These are phyloP conservation scores for Nothomitra cinnamomea DNA, from an alignment of 2,329 filamentous ascomycete species.

Conservation along the genomic window DNA sequence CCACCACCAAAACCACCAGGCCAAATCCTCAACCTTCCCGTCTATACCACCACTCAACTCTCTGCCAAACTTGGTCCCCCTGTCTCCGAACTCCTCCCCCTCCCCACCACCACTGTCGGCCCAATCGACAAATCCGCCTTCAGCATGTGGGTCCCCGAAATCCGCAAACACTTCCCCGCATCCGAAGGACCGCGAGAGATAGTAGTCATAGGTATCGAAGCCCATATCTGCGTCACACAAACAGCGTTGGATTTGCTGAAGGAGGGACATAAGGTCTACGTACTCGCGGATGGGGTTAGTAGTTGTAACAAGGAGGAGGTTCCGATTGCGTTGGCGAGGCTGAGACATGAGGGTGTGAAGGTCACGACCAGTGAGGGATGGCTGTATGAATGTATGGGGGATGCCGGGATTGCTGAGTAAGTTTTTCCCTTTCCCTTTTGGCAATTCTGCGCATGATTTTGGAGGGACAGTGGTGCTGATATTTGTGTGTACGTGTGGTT, in stretches of 20 bases:
- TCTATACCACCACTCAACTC: slow-evolving; percentile 78
- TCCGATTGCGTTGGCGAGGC: slow-evolving; percentile 54
- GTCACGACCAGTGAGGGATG: slow-evolving; percentile 82
- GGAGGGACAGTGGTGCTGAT: slow-evolving; percentile 1
- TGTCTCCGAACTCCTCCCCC: slow-evolving; percentile 45
- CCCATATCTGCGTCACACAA: slow-evolving; percentile 88
- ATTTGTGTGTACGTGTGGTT: slow-evolving; percentile 3
- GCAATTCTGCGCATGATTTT: neutral
- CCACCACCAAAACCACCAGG: slow-evolving; percentile 39
- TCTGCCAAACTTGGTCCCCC: slow-evolving; percentile 61
- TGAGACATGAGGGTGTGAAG: slow-evolving; percentile 58
- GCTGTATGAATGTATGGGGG: slow-evolving; percentile 77
- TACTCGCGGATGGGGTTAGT: slow-evolving; percentile 78
- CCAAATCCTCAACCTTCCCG: slow-evolving; percentile 52
- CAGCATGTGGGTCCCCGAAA: slow-evolving; percentile 64
- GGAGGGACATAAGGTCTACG: slow-evolving; percentile 64
- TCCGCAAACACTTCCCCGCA: slow-evolving; percentile 28
- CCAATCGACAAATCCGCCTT: slow-evolving; percentile 78
- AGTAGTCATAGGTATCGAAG: slow-evolving; percentile 79
- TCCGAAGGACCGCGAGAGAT: slow-evolving; percentile 35
- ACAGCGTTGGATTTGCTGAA: slow-evolving; percentile 67
- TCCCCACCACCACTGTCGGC: slow-evolving; percentile 33
- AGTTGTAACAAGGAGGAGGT: slow-evolving; percentile 76
- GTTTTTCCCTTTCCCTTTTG: neutral
- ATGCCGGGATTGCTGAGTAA: slow-evolving; percentile 33